These are phyloP conservation scores for Coleophoma eucalyptorum DNA, from an alignment of 2,329 filamentous ascomycete genomes.

Conservation along the genomic window DNA sequence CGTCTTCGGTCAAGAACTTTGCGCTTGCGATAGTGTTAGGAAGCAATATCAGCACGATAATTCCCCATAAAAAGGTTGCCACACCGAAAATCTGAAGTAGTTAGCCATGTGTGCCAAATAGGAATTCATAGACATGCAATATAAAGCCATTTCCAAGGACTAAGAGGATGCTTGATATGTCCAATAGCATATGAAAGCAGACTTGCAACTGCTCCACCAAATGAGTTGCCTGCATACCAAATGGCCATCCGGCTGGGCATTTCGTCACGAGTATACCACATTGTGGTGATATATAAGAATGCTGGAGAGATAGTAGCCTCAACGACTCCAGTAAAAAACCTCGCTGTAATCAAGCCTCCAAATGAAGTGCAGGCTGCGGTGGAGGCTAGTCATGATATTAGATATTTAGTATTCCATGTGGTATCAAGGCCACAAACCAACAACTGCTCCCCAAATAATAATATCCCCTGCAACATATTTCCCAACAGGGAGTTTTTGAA, in stretches of 20 bases:
- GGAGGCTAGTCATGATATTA: background rate
- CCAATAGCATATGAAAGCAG: conserved; percentile 53
- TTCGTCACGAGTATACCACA: conserved; percentile 47
- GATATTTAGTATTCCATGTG: background rate
- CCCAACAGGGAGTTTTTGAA: conserved; percentile 33
- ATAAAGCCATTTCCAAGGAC: conserved; percentile 56
- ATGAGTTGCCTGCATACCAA: conserved; percentile 55
- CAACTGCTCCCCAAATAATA: conserved; percentile 1
- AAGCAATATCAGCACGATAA: conserved; percentile 41
- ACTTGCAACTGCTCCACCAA: conserved; percentile 45
- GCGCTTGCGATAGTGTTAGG: conserved; percentile 50
- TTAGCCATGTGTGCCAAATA: background rate
- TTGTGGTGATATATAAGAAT: conserved; percentile 21
- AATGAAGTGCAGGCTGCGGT: conserved; percentile 45
- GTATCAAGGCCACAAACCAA: conserved; percentile 20
- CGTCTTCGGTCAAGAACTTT: conserved; percentile 48
- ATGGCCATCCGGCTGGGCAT: conserved; percentile 54
- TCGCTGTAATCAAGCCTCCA: conserved; percentile 39
- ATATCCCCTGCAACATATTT: conserved; percentile 29
- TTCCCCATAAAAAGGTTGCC: conserved; percentile 41
- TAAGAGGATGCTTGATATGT: conserved; percentile 42
- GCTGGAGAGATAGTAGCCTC: conserved; percentile 47
- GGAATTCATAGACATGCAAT: conserved; percentile 14
- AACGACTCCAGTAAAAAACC: conserved; percentile 42
- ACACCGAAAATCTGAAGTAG: conserved; percentile 1